phyloP scores from a whole-genome alignment of 495 filamentous ascomycete genomes.

The Rostrohypoxylon terebratum region DNA sequence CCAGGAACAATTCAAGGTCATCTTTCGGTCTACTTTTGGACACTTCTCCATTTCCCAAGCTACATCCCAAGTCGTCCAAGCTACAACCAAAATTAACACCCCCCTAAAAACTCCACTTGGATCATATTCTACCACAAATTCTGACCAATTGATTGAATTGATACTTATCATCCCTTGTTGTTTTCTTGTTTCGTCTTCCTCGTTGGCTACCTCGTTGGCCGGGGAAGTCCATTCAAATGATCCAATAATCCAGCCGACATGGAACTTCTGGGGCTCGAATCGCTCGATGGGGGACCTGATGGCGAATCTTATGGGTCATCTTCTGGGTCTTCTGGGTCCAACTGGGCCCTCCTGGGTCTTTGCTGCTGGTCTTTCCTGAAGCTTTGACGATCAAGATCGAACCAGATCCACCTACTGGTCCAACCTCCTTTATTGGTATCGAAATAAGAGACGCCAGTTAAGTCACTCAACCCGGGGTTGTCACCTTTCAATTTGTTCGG shows the following conservation, averaged over 20 bases:
- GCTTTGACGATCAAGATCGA: conserved; percentile 35
- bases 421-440: conserved; percentile 25
- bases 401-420: conserved; percentile 19
- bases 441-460: conserved; percentile 26
- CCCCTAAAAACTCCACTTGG: conserved; percentile 13
- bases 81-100: background rate
- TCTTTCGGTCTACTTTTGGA: background rate
- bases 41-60: conserved; percentile 19
- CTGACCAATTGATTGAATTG: conserved; percentile 24
- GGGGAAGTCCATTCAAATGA: conserved; percentile 37
- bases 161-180: conserved; percentile 13
- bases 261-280: conserved; percentile 4
- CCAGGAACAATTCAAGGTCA: background rate
- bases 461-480: conserved; percentile 9
- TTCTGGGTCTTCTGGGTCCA: background rate
- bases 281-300: too few species aligned
- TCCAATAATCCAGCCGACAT: conserved; percentile 24
- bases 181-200: conserved; percentile 31
- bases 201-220: conserved; percentile 32
- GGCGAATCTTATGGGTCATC: too few species aligned
- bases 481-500: conserved; percentile 27
- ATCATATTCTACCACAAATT: too few species aligned
- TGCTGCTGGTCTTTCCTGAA: too few species aligned
- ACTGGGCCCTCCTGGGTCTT: background rate
- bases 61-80: background rate